Conservation (phyloP, 2,329 filamentous ascomycete genomes). For the Diaporthe ilicicola region DNA sequence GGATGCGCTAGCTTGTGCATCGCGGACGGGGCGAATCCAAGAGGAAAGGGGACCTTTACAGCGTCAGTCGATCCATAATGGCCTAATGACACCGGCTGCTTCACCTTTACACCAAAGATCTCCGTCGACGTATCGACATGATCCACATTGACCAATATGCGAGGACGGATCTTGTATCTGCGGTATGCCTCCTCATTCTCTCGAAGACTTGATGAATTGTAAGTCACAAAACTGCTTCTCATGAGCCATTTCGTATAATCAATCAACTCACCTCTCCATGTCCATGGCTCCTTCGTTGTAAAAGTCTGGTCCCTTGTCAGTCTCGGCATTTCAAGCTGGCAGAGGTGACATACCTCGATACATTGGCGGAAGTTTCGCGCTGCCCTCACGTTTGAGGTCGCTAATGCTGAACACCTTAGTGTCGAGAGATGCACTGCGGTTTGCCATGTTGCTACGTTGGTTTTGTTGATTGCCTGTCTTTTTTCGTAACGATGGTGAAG, state of each 20-base stretch:
- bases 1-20: slow-evolving; percentile 61
- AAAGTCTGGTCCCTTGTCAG: slow-evolving; percentile 50
- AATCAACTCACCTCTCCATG: slow-evolving; percentile 50
- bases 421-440: slow-evolving; percentile 33
- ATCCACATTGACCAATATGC: slow-evolving; percentile 52
- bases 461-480: background rate
- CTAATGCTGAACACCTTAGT: slow-evolving; percentile 40
- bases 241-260: background rate
- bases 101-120: slow-evolving; percentile 50
- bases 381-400: slow-evolving; percentile 51
- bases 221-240: background rate
- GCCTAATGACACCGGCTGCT: too few species aligned
- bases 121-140: slow-evolving; percentile 49
- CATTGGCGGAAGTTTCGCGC: slow-evolving; percentile 49
- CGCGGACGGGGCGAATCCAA: slow-evolving; percentile 63
- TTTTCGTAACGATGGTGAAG: background rate
- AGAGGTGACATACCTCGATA: slow-evolving; percentile 36
- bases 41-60: slow-evolving; percentile 51
- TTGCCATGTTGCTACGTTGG: slow-evolving; percentile 33
- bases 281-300: slow-evolving; percentile 67
- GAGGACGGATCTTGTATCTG: slow-evolving; percentile 57
- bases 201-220: slow-evolving; percentile 42
- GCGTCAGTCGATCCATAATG: background rate
- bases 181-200: slow-evolving; percentile 63
- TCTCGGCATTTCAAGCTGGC: background rate